These are phyloP conservation scores for Microcyclospora pomicola DNA, from an alignment of 2,329 filamentous ascomycete genomes.

Conservation along the genomic window DNA sequence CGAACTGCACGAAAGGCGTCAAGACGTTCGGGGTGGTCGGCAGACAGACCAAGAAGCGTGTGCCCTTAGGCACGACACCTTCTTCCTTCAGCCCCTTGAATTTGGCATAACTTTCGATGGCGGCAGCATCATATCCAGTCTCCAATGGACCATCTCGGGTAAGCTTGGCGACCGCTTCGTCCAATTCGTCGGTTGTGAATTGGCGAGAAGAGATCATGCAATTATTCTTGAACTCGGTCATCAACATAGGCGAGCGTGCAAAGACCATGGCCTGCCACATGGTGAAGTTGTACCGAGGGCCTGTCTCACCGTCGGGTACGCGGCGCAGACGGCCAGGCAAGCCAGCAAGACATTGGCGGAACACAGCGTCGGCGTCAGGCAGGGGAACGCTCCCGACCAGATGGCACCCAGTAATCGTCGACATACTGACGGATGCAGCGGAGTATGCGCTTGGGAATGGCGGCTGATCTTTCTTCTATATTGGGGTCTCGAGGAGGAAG, in stretches of 20 bases:
- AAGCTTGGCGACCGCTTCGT: constrained; percentile 11
- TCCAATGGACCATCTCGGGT: constrained; percentile 6
- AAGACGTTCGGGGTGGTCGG: constrained; percentile 19
- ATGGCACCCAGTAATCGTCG: constrained; percentile 14
- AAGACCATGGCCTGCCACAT: constrained; percentile 23
- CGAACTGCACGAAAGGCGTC: constrained; percentile 13
- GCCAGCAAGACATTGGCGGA: constrained; percentile 16
- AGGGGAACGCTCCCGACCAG: constrained; percentile 28
- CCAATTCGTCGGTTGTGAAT: constrained; percentile 13
- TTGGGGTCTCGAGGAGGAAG: too few relatives aligned
- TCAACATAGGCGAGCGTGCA: constrained; percentile 11
- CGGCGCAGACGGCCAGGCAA: constrained; percentile 23
- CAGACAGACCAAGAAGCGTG: constrained; percentile 24
- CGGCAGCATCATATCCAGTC: constrained; percentile 22
- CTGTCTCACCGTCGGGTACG: constrained; percentile 32
- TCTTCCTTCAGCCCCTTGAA: constrained; percentile 20
- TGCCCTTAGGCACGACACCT: constrained; percentile 16
- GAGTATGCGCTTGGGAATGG: too few relatives aligned
- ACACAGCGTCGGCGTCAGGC: constrained; percentile 20
- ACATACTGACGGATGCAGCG: neutral
- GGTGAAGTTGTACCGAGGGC: constrained; percentile 21
- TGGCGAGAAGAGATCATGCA: constrained; percentile 5
- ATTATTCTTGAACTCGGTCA: constrained; percentile 13
- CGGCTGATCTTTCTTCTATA: too few relatives aligned
- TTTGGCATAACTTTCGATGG: constrained; percentile 21